Conservation (phyloP, 2,329 filamentous ascomycete species). For the Ceratocystis harringtonii region DNA sequence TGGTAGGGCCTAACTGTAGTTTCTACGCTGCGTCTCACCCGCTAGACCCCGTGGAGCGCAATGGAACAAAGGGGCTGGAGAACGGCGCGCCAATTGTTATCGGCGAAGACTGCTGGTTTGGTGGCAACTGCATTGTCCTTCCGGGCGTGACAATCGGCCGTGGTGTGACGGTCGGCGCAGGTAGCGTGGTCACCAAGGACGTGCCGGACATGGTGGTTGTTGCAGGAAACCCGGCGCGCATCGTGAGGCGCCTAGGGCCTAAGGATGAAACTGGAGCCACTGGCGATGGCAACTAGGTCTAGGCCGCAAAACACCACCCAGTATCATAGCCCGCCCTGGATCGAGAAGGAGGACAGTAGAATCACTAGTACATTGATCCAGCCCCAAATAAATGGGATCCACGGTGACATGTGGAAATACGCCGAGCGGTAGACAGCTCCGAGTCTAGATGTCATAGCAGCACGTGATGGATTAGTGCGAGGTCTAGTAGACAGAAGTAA, state of each 20-base stretch:
- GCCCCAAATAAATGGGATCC: slow-evolving; percentile 83
- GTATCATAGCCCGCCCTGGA: slow-evolving; percentile 65
- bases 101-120: slow-evolving; percentile 70
- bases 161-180: slow-evolving; percentile 61
- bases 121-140: slow-evolving; percentile 54
- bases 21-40: slow-evolving; percentile 67
- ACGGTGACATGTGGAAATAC: slow-evolving; percentile 82
- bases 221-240: slow-evolving; percentile 50
- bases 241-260: slow-evolving; percentile 27
- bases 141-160: slow-evolving; percentile 65
- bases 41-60: slow-evolving; percentile 55
- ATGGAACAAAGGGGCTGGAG: slow-evolving; percentile 64
- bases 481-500: no score
- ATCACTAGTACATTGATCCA: slow-evolving; percentile 70
- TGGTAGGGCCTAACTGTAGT: slow-evolving; percentile 64
- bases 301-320: neutral
- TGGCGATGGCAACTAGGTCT: neutral
- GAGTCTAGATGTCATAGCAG: slow-evolving; percentile 34
- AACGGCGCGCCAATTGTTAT: slow-evolving; percentile 56
- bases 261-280: slow-evolving; percentile 9
- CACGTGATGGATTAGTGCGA: neutral
- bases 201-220: slow-evolving; percentile 49
- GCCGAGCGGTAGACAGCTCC: slow-evolving; percentile 69
- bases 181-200: slow-evolving; percentile 68
- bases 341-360: slow-evolving; percentile 80